Base-by-base conservation (phyloP, 2,329 filamentous ascomycete genomes). In the Penicillium concentricum region DNA sequence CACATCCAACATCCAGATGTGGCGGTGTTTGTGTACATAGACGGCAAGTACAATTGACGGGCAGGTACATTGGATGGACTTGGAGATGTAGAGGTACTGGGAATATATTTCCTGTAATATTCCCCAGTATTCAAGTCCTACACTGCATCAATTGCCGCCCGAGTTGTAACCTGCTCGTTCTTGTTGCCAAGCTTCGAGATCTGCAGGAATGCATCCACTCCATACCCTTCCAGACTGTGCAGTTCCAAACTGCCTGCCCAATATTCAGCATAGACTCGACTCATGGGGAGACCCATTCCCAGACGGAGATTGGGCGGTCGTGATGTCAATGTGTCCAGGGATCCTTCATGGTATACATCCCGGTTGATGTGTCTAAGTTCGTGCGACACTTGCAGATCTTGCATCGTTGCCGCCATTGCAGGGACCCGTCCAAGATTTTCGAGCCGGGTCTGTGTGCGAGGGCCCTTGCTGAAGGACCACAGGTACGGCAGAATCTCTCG, bases 101-200 rank as follows among this genome's bases (percentile, higher is more conserved):
- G 46, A 55, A 35, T 28, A 34, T 7, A 41, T 51, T 35, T 30
- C 18, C 28, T 41, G 28, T 49, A 43, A 37, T 24, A 43, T 43
- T 12, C 49, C 28, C 49, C 49, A 44, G 38, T 32, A 24, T 5
- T 37, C 22, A 44, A 35, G 7, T 16, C 35, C 74, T 79, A 90
- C 13, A 92, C 84, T 20, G 88, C 87, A 74, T 92, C 89, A 81
- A 92, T 91, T 62, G 83, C 86, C 26, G 89, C 89, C 67, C 89
- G 80, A 28, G 86, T 91, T 18, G 82, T 91, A 60, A 99, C 81
- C 74, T 96, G 91, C 79, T 99, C 94, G 70, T 97, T 97, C 81
- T 96, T 97, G 74, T 99, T 99, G 20, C 94, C 94, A 56, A 99
- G 81, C 73, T 96, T 95, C 5, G 91, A 96, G 58, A 99, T 96